Evolutionary conservation across 768 basidiomycete species (phyloP).

Genomic region (Termitomyces sp.): DNA sequence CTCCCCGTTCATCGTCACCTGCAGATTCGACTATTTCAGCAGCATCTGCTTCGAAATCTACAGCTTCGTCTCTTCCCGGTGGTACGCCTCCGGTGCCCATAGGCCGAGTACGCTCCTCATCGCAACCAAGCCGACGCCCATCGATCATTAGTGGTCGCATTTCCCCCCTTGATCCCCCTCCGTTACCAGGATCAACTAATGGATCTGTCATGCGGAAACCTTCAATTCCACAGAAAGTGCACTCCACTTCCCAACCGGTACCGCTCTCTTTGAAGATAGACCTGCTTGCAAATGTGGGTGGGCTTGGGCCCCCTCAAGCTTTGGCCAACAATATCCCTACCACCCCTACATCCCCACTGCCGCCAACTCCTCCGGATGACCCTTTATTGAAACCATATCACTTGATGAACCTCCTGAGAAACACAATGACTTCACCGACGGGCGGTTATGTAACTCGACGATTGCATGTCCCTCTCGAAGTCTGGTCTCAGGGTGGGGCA

Average conservation of each 20-base stretch:
- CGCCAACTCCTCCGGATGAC: slow-evolving; percentile 67
- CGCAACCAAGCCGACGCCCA: slow-evolving; percentile 75
- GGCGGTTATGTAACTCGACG: slow-evolving; percentile 89
- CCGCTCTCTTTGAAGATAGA: slow-evolving; percentile 51
- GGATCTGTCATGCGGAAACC: slow-evolving; percentile 48
- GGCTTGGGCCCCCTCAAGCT: slow-evolving; percentile 37
- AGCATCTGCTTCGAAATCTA: slow-evolving; percentile 34
- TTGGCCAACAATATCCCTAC: slow-evolving; percentile 59
- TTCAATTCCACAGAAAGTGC: slow-evolving; percentile 59
- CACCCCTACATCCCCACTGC: slow-evolving; percentile 77
- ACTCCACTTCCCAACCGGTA: slow-evolving; percentile 44
- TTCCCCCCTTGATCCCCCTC: slow-evolving; percentile 54
- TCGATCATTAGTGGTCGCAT: slow-evolving; percentile 49
- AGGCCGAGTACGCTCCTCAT: slow-evolving; percentile 63
- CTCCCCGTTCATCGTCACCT: slow-evolving; percentile 49
- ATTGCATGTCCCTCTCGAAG: slow-evolving; percentile 83
- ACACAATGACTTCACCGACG: slow-evolving; percentile 72
- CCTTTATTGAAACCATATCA: slow-evolving; percentile 83
- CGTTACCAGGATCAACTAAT: slow-evolving; percentile 42
- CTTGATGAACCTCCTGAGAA: slow-evolving; percentile 78
- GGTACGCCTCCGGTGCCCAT: slow-evolving; percentile 30
- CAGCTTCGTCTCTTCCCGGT: slow-evolving; percentile 38
- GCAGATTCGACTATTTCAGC: slow-evolving; percentile 43
- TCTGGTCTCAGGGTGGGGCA: slow-evolving; percentile 89
- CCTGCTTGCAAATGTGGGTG: slow-evolving; percentile 23